Base-by-base conservation (phyloP, 352 stramenopile species). In the Globisporangium lucens region DNA sequence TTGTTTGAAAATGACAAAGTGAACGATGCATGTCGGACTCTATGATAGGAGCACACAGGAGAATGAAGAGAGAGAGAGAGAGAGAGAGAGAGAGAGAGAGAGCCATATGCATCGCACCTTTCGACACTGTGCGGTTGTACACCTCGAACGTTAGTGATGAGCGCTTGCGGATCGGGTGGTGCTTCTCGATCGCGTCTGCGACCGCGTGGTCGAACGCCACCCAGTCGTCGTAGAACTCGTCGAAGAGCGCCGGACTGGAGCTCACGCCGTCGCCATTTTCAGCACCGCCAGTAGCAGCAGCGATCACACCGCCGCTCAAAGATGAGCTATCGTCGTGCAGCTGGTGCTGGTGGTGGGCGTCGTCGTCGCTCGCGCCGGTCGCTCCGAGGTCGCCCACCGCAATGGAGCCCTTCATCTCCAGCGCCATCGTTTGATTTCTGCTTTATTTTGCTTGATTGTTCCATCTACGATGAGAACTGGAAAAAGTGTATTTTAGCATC, bases 101-200 rank as follows among this genome's bases (percentile, higher is more conserved):
- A 33, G 27, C 12, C 30, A 38, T 2, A 30, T 46, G 17, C 20
- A 22, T 15, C 27, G 3, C 9, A 71, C 56, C 85, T 75, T 93
- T 93, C 7, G 85, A 93, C n/a, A 93, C 85, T 1, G 85, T 93
- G 71, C 85, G 85, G 66, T 93, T 93, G 79, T 93, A 93, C 33
- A 93, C 85, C 62, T 93, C 85, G 66, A 93, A 93, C 33, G 85
- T 93, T 29, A 93, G 72, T 56, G 82, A 91, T 68, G 85, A 93
- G 68, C 85, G 83, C 72, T 93, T 93, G 68, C 85, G 85, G 65
- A 93, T 89, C 63, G 85, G 85, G 67, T 93, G 85, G 71, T 89
- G 78, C 47, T 76, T 73, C 15, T 80, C 82, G 52, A 86, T 89
- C 4, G 85, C 85, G 41, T 61, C 71, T 35, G 75, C 80, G 52